Conservation (phyloP, 139 green algal genomes). For the Deuterostichococcus epilithicus region DNA sequence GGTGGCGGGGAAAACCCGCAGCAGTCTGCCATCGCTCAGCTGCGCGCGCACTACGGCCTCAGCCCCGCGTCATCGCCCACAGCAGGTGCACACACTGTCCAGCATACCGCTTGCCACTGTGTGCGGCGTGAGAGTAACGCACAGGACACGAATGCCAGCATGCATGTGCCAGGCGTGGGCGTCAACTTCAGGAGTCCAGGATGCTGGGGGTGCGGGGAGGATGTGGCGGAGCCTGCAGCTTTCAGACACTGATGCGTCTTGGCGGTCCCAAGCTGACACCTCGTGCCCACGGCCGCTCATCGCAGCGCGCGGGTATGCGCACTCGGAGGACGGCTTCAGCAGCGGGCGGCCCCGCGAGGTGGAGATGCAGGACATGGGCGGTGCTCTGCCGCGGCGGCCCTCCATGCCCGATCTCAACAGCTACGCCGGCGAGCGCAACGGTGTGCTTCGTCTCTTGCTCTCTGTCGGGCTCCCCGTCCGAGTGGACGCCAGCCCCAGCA, state of each 20-base stretch:
- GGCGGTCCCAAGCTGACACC: too few relatives aligned
- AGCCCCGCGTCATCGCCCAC: conserved; percentile 10
- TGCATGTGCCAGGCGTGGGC: too few relatives aligned
- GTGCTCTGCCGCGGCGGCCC: background rate
- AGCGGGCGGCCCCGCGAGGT: background rate
- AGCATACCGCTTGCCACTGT: background rate
- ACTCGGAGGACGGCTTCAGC: background rate
- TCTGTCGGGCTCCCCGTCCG: too few relatives aligned
- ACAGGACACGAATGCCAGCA: too few relatives aligned
- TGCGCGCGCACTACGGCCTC: conserved; percentile 40
- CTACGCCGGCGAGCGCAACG: background rate
- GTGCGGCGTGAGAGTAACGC: conserved; percentile 2
- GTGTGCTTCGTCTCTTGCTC: too few relatives aligned
- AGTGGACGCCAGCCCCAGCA: too few relatives aligned
- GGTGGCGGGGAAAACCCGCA: background rate
- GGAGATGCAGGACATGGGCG: background rate
- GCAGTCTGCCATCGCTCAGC: conserved; percentile 26
- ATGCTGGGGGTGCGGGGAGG: too few relatives aligned
- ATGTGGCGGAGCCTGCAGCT: too few relatives aligned
- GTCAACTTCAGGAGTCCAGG: too few relatives aligned
- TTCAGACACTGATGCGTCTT: too few relatives aligned
- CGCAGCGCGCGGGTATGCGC: conserved; percentile 9
- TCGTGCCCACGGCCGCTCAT: conserved; percentile 2
- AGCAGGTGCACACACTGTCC: conserved; percentile 2
- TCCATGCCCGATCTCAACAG: background rate